phyloP scores from a whole-genome alignment of 495 filamentous ascomycete species.

The Aspergillus funiculosus region DNA sequence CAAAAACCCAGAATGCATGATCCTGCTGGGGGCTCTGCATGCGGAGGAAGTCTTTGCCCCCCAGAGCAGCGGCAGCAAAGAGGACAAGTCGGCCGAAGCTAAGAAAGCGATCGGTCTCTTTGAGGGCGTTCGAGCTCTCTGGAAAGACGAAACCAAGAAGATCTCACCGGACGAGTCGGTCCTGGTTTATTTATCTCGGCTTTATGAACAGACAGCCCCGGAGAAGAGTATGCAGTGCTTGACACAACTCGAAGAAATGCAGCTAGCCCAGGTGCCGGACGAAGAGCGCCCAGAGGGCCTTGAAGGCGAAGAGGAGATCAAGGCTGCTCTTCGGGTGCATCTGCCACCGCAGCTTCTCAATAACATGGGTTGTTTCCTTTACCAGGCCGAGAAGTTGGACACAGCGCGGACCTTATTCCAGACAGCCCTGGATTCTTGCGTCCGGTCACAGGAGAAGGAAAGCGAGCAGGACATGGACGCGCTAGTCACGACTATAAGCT shows the following conservation, averaged over 20 bases:
- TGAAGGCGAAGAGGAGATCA: slow-evolving; percentile 54
- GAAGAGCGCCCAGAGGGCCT: slow-evolving; percentile 63
- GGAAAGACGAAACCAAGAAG: slow-evolving; percentile 87
- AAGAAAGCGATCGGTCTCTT: slow-evolving; percentile 79
- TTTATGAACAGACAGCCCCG: slow-evolving; percentile 79
- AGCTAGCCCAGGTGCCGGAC: slow-evolving; percentile 65
- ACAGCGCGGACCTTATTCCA: slow-evolving; percentile 84
- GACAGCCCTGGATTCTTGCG: slow-evolving; percentile 77
- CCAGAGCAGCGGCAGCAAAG: slow-evolving; percentile 64
- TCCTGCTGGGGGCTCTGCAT: slow-evolving; percentile 78
- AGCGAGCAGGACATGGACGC: slow-evolving; percentile 72
- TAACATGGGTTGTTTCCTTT: slow-evolving; percentile 95
- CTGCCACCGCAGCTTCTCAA: slow-evolving; percentile 88
- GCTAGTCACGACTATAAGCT: slow-evolving; percentile 87
- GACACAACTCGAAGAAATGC: slow-evolving; percentile 80
- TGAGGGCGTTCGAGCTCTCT: slow-evolving; percentile 77
- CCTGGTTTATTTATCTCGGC: slow-evolving; percentile 82
- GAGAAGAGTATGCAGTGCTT: slow-evolving; percentile 90
- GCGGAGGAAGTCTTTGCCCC: slow-evolving; percentile 88
- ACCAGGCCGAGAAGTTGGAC: slow-evolving; percentile 74
- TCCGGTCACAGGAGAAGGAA: slow-evolving; percentile 58
- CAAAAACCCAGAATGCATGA: slow-evolving; percentile 87
- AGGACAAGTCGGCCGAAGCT: slow-evolving; percentile 75
- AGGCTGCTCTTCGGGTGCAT: slow-evolving; percentile 58
- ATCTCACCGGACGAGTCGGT: slow-evolving; percentile 74